phyloP scores from a whole-genome alignment of 306 rosid species.

The Amphicarpaea edgeworthii region DNA sequence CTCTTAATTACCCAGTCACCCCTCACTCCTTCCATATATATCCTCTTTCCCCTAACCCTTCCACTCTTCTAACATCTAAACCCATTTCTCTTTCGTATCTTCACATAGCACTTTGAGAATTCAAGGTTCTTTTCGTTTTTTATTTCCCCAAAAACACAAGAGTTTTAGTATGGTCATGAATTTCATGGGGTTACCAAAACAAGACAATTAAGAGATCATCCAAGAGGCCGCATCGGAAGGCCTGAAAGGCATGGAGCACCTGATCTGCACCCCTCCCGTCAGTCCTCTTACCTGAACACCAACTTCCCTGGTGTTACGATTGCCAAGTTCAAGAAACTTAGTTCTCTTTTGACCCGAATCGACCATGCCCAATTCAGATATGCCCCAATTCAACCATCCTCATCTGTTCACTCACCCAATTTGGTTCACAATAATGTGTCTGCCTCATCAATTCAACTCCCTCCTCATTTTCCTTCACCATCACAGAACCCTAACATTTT shows the following conservation, averaged over 20 bases:
- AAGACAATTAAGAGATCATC: slow-evolving; percentile 77
- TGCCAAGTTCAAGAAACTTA: slow-evolving; percentile 76
- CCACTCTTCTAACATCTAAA: too few species aligned
- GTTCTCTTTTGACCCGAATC: slow-evolving; percentile 77
- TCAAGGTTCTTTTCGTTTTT: neutral
- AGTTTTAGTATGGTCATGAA: slow-evolving; percentile 71
- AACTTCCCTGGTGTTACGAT: slow-evolving; percentile 77
- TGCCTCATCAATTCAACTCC: too few species aligned
- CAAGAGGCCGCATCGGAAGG: slow-evolving; percentile 96
- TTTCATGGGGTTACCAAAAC: slow-evolving; percentile 69
- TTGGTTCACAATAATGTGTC: neutral
- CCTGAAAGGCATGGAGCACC: slow-evolving; percentile 80
- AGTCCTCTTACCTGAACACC: slow-evolving; percentile 58
- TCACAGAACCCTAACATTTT: slow-evolving; percentile 33
- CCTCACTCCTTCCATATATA: slow-evolving; percentile 50
- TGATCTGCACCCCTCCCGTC: slow-evolving; percentile 64
- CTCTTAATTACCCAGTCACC: slow-evolving; percentile 52
- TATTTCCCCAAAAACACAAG: neutral
- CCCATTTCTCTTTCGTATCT: too few species aligned
- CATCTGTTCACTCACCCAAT: neutral
- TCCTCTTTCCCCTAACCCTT: neutral
- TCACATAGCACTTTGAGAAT: slow-evolving; percentile 39
- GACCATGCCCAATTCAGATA: slow-evolving; percentile 96
- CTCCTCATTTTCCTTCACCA: too few species aligned
- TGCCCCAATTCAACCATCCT: slow-evolving; percentile 58